Evolutionary conservation across 371 early-diverging fungal genomes (phyloP).

Genomic region (Rhizopus delemar): DNA sequence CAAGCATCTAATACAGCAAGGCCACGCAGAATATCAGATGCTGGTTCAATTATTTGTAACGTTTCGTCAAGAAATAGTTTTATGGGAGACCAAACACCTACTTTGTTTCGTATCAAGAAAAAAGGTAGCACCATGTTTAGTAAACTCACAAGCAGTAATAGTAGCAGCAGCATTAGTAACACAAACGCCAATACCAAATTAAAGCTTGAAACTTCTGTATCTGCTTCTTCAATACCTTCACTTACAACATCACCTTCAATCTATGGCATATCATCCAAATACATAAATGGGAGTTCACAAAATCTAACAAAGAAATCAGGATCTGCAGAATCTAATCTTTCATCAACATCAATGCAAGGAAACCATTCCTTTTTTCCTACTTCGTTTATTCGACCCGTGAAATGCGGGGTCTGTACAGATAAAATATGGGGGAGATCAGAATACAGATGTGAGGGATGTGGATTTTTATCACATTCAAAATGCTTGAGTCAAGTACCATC

Average conservation of each 20-base stretch:
- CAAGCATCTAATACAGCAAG: slow-evolving; percentile 4
- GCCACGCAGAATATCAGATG: slow-evolving; percentile 26
- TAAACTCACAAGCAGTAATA: slow-evolving; percentile 4
- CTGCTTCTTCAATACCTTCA: not conserved
- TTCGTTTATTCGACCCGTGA: slow-evolving; percentile 66
- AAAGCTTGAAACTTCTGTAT: slow-evolving; percentile 9
- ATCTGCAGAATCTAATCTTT: slow-evolving; percentile 5
- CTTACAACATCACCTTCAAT: slow-evolving; percentile 2
- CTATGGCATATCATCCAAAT: slow-evolving; percentile 8
- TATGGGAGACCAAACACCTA: slow-evolving; percentile 16
- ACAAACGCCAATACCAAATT: not conserved
- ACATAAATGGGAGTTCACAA: slow-evolving; percentile 9
- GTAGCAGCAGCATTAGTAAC: not conserved
- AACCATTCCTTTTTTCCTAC: slow-evolving; percentile 63
- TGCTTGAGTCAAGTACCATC: slow-evolving; percentile 40
- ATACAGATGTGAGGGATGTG: slow-evolving; percentile 67
- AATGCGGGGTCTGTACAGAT: slow-evolving; percentile 84
- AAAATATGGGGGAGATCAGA: slow-evolving; percentile 86
- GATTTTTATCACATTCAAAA: slow-evolving; percentile 31
- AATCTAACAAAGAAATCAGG: slow-evolving; percentile 4
- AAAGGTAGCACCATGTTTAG: slow-evolving; percentile 29
- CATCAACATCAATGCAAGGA: slow-evolving; percentile 14
- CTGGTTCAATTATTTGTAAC: slow-evolving; percentile 21
- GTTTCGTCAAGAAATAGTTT: slow-evolving; percentile 23
- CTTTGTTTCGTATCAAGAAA: slow-evolving; percentile 26